Evolutionary conservation across 2,329 filamentous ascomycete species (phyloP), one percentile per base, ranked within the genome.

Genomic region (Macrophomina tecta): DNA sequence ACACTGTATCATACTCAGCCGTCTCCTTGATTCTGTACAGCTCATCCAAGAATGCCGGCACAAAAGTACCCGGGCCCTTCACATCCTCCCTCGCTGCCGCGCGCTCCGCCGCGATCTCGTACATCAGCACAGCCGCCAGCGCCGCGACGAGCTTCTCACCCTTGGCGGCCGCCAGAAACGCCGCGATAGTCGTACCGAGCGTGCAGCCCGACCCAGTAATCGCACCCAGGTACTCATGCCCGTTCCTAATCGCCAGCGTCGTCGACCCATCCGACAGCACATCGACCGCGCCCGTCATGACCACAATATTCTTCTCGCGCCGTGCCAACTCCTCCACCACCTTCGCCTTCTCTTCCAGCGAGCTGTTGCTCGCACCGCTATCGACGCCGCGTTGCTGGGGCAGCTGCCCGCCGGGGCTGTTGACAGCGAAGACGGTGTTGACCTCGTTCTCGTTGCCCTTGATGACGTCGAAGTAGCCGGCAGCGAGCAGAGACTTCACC

Each of bases 381-480:
- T 98, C 94, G 11, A 98, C 94, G 58, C 94, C 94, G 51, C 90
- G 89, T 79, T 97, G 94, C 69, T 89, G 86, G 2, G 40, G 66
- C 0, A 52, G 42, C 1, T 42, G 11, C 18, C 30, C 28, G 56
- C 4, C 32, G 30, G 9, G 40, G 2, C 12, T 49, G 58, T 11
- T 23, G 32, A 86, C 30, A n/a, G 42, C 32, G 42, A 14, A 62
- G 0, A 94, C 88, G 2, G 91, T 89, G 56, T 86, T 83, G 69
- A 98, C 93, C 78, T 98, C 95, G 64, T 90, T 89, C 76, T 96
- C 92, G 79, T 98, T 98, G 58, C 94, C 94, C 77, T 98, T 98
- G 79, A 98, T 94, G 49, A 97, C 84, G 77, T 92, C 88, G 73
- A 97, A 91, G 77, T 92, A 92, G 46, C 93, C 93, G 2, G 83